Percentiles rank a stretch among this genome's conserved stretches.
phyloP scores from a whole-genome alignment of 1,284 basidiomycete species.

The Peniophora sp. region DNA sequence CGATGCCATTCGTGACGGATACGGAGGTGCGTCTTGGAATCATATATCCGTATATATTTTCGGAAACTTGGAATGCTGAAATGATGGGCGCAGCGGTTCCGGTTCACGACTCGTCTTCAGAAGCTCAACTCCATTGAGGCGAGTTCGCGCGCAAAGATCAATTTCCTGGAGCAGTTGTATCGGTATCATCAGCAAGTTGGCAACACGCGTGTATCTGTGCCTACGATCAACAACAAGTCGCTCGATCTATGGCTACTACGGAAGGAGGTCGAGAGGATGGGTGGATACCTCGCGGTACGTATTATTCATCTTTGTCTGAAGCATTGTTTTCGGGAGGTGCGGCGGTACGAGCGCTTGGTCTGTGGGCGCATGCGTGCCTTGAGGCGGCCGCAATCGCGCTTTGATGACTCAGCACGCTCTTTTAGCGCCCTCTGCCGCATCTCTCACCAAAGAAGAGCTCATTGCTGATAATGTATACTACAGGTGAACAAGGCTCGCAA shows the following conservation, averaged over 20 bases:
- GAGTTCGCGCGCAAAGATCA: constrained; percentile 91
- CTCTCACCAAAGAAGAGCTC: background rate
- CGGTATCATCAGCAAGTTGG: constrained; percentile 89
- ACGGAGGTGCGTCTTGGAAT: constrained; percentile 66
- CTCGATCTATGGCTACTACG: constrained; percentile 91
- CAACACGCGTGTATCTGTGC: constrained; percentile 80
- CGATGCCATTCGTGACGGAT: constrained; percentile 95
- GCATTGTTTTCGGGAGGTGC: constrained; percentile 1
- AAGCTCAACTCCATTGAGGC: constrained; percentile 96
- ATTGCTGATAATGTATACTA: constrained; percentile 10
- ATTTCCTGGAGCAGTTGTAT: constrained; percentile 96
- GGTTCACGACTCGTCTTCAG: constrained; percentile 94
- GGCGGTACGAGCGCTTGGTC: too few species aligned
- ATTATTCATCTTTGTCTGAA: background rate
- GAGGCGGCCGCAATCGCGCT: too few species aligned
- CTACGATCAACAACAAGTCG: constrained; percentile 86
- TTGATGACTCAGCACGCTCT: too few species aligned
- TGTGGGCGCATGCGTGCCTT: too few species aligned
- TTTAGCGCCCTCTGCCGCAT: background rate
- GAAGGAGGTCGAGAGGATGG: constrained; percentile 84
- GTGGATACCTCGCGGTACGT: constrained; percentile 77
- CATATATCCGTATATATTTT: constrained; percentile 20
- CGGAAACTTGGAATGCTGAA: constrained; percentile 9
- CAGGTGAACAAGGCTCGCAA: constrained; percentile 75
- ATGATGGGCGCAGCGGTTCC: constrained; percentile 56